Conservation (phyloP, 495 filamentous ascomycete species). For the Penicillium roqueforti region DNA sequence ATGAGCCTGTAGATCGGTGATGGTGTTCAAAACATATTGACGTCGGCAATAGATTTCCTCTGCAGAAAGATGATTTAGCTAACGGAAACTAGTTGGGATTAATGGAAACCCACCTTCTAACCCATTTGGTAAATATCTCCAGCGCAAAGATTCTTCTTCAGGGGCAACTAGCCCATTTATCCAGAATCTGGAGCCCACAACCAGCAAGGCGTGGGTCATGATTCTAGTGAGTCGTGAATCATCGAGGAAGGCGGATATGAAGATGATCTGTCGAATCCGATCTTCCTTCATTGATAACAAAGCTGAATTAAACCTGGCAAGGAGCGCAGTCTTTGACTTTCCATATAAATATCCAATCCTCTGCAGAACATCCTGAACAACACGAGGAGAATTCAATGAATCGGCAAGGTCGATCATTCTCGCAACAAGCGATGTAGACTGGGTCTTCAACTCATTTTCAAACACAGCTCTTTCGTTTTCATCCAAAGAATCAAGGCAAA, state of each 20-base stretch:
- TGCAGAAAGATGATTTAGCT: conserved; percentile 25
- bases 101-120: conserved; percentile 61
- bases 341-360: conserved; percentile 28
- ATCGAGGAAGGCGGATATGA: conserved; percentile 32
- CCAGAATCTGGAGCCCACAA: conserved; percentile 66
- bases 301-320: conserved; percentile 21
- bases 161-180: conserved; percentile 27
- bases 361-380: conserved; percentile 18
- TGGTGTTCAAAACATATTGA: conserved; percentile 64
- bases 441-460: conserved; percentile 22
- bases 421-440: conserved; percentile 29
- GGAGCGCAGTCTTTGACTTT: conserved; percentile 22
- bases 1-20: conserved; percentile 70
- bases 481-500: conserved; percentile 28
- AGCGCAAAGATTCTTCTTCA: conserved; percentile 42
- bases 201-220: conserved; percentile 52
- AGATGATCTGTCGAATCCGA: conserved; percentile 37
- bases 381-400: conserved; percentile 32
- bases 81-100: too few relatives aligned
- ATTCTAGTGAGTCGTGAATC: conserved; percentile 23
- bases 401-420: conserved; percentile 37
- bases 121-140: conserved; percentile 70
- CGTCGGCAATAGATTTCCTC: conserved; percentile 71
- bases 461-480: conserved; percentile 21
- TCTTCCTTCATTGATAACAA: conserved; percentile 38